Evolutionary conservation across 106 monocot species (phyloP), one percentile per base, ranked within the genome.

Genomic region (Dactylorhiza incarnata): DNA sequence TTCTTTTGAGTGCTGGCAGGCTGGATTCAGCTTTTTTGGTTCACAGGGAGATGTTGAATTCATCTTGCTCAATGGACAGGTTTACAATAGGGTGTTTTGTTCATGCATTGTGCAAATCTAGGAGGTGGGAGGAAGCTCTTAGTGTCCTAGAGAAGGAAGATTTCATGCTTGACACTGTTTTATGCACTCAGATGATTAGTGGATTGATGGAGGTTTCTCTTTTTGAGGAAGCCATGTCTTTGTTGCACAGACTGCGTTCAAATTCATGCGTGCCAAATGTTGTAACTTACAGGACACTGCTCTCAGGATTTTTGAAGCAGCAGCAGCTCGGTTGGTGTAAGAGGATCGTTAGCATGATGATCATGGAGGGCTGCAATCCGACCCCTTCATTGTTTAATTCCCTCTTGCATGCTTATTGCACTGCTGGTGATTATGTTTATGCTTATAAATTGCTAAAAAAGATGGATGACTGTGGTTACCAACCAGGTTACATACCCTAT

Each of bases 311-410:
- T 82, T 55, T 99, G 75, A 89, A 70, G 63, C 94, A 91, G 51
- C 84, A 87, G 66, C 97, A 99, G 78, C 87, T 99, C 24, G 94
- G 97, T 25, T 94, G 97, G 94, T 99, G 97, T 67, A 99, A 99
- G 84, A 84, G 94, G 74, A 86, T 99, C 48, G 43, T 94, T 24
- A 91, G 89, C 52, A 91, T 86, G 87, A 99, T 94, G 94, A 85
- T 90, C 49, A 87, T 62, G 6, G 97, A 99, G 77, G 97, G 97
- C 50, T 94, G 89, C 62, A 71, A 79, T 84, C 94, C 97, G 23
- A 91, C 49, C 66, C 79, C 76, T 1, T 79, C 85, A 43, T 76
- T 99, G 67, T 99, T 99, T 74, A 91, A 94, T 80, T 91, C 89
- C 56, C 93, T 99, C 67, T 50, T 94, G 76, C 87, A 94, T 86